These are phyloP conservation scores for Komagataella mondaviorum DNA, from an alignment of 805 yeast genomes.

Conservation along the genomic window DNA sequence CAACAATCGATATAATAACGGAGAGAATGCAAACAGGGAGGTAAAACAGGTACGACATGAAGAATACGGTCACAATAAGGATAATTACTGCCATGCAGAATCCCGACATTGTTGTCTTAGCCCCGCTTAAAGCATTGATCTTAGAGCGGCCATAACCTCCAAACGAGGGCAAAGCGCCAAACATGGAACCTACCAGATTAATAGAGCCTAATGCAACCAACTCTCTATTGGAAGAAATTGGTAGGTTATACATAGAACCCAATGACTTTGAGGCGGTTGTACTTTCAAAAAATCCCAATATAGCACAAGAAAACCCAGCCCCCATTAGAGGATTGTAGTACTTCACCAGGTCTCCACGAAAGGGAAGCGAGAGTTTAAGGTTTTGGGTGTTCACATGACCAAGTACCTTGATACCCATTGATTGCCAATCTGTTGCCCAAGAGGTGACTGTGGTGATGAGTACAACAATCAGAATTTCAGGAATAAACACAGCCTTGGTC, in stretches of 20 bases:
- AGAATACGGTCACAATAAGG: constrained; percentile 43
- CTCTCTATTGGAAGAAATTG: constrained; percentile 80
- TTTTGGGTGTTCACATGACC: constrained; percentile 50
- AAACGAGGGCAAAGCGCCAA: constrained; percentile 76
- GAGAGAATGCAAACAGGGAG: constrained; percentile 74
- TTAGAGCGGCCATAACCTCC: constrained; percentile 95
- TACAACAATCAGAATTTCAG: constrained; percentile 78
- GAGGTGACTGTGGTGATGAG: constrained; percentile 33
- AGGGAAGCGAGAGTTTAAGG: constrained; percentile 43
- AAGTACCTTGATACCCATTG: constrained; percentile 45
- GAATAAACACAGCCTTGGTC: constrained; percentile 47
- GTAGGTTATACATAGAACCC: constrained; percentile 57
- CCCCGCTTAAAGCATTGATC: constrained; percentile 80
- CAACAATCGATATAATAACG: constrained; percentile 70
- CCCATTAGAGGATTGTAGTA: constrained; percentile 43
- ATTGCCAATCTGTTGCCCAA: constrained; percentile 29
- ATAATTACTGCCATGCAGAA: constrained; percentile 71
- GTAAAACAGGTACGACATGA: constrained; percentile 51
- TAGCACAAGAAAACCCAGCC: constrained; percentile 67
- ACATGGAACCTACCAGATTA: constrained; percentile 44
- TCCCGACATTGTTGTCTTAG: constrained; percentile 75
- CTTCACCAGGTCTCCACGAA: constrained; percentile 29
- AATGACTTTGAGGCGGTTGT: constrained; percentile 86
- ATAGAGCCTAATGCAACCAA: constrained; percentile 77
- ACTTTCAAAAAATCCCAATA: constrained; percentile 85